Percentiles rank a stretch among this genome's conserved stretches.
Conservation (phyloP, 1,284 basidiomycete species). For the Phellinidium pouzarii region DNA sequence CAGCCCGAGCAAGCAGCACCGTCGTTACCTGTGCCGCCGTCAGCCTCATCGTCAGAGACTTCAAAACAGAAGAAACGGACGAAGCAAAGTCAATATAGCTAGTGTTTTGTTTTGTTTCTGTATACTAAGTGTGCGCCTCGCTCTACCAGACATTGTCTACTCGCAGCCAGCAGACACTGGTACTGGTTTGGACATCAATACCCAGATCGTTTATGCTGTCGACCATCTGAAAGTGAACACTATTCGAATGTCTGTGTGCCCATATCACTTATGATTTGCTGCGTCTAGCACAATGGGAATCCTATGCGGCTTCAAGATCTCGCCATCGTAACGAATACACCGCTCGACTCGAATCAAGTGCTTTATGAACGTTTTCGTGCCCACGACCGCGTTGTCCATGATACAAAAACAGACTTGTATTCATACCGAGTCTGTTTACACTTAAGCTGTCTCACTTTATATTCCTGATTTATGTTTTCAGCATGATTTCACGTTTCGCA, state of each 20-base stretch:
- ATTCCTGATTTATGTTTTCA: conserved; percentile 27
- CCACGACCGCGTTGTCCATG: conserved; percentile 74
- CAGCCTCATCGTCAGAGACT: conserved; percentile 23
- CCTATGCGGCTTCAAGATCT: conserved; percentile 84
- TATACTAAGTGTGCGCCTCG: conserved; percentile 4
- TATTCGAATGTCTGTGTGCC: conserved; percentile 14
- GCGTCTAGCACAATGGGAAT: conserved; percentile 54
- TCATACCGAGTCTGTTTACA: conserved; percentile 62
- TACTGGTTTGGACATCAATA: conserved; percentile 75
- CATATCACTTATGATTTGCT: background rate
- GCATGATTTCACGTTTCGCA: conserved; percentile 85
- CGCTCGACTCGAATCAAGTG: conserved; percentile 63
- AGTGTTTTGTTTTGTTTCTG: conserved; percentile 2
- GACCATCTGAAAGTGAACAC: conserved; percentile 64
- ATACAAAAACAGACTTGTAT: conserved; percentile 79
- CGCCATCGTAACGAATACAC: conserved; percentile 70
- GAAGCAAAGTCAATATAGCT: conserved; percentile 44
- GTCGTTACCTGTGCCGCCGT: conserved; percentile 17
- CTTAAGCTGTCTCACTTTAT: background rate
- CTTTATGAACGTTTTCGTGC: conserved; percentile 73
- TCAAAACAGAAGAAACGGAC: conserved; percentile 58
- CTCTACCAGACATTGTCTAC: conserved; percentile 56
- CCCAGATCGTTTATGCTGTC: conserved; percentile 81
- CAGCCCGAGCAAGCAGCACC: conserved; percentile 20
- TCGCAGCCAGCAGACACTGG: conserved; percentile 84